phyloP scores from a whole-genome alignment of 495 filamentous ascomycete genomes.

The Podospora conica region DNA sequence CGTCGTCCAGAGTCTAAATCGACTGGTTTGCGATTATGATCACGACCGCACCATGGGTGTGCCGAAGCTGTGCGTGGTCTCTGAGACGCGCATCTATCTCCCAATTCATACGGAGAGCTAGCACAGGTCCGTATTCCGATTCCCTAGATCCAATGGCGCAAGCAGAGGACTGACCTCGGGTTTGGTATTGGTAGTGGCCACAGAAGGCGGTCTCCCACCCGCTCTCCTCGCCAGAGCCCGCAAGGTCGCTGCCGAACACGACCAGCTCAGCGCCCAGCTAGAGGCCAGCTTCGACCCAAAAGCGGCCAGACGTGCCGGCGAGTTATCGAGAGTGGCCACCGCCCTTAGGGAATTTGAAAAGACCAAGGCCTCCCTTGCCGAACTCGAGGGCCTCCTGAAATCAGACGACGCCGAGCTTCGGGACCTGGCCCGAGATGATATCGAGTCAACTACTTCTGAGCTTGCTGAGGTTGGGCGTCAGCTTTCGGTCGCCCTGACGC shows the following conservation, averaged over 20 bases:
- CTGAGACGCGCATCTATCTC: conserved; percentile 29
- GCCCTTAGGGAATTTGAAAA: conserved; percentile 66
- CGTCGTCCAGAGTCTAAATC: neutral
- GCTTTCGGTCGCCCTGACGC: conserved; percentile 71
- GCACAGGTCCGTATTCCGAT: conserved; percentile 32
- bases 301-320: conserved; percentile 69
- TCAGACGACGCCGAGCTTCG: conserved; percentile 49
- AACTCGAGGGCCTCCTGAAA: conserved; percentile 46
- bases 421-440: conserved; percentile 70
- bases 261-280: conserved; percentile 59
- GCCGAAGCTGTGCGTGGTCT: conserved; percentile 44
- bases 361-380: conserved; percentile 47
- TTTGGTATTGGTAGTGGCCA: neutral
- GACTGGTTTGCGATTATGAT: conserved; percentile 38
- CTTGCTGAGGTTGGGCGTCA: conserved; percentile 54
- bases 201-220: conserved; percentile 23
- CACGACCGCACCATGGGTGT: conserved; percentile 46
- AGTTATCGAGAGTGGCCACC: conserved; percentile 59
- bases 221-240: conserved; percentile 40
- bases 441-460: conserved; percentile 54
- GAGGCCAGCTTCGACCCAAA: conserved; percentile 62
- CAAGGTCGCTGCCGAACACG: conserved; percentile 34
- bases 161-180: conserved; percentile 3
- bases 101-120: conserved; percentile 38
- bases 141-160: neutral